These are phyloP conservation scores for Jaminaea rosea DNA, from an alignment of 1,284 basidiomycete genomes.

Conservation along the genomic window DNA sequence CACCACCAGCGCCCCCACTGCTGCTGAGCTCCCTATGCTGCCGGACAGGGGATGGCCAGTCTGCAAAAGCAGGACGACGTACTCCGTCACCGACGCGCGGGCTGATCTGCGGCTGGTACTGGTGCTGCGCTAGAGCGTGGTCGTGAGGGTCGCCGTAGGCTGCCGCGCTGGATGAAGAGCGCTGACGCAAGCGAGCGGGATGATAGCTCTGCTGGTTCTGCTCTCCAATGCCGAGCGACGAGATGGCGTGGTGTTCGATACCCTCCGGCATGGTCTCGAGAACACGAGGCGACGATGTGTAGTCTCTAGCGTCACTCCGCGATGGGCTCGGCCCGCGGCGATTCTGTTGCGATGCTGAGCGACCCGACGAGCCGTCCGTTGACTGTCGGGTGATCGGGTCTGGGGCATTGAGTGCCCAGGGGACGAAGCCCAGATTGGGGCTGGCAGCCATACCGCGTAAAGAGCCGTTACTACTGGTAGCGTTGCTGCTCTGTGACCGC, in stretches of 20 bases:
- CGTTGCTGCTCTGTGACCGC: too few relatives aligned
- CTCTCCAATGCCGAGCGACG: too few relatives aligned
- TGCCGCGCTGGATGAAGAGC: slow-evolving; percentile 30
- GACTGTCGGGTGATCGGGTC: too few relatives aligned
- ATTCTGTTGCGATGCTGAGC: too few relatives aligned
- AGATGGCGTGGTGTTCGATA: not conserved
- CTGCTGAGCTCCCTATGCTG: slow-evolving; percentile 13
- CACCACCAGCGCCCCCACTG: slow-evolving; percentile 4
- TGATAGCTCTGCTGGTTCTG: not conserved
- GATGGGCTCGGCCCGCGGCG: not conserved
- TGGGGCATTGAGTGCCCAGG: not conserved
- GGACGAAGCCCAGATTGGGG: not conserved
- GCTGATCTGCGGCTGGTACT: slow-evolving; percentile 1
- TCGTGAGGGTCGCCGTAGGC: slow-evolving; percentile 20
- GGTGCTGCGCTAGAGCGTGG: slow-evolving; percentile 10
- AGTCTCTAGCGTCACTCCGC: not conserved
- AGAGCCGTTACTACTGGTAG: too few relatives aligned
- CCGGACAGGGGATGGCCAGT: too few relatives aligned
- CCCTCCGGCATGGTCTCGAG: slow-evolving; percentile 1
- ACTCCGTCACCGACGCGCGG: not conserved
- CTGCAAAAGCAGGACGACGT: not conserved
- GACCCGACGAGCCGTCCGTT: too few relatives aligned
- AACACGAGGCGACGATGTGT: not conserved
- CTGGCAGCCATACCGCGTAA: too few relatives aligned
- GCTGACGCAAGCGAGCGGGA: slow-evolving; percentile 8